Percentiles rank a stretch among this genome's conserved stretches.
phyloP scores from a whole-genome alignment of 1,284 basidiomycete genomes.

The Tilletiaria anomala region DNA sequence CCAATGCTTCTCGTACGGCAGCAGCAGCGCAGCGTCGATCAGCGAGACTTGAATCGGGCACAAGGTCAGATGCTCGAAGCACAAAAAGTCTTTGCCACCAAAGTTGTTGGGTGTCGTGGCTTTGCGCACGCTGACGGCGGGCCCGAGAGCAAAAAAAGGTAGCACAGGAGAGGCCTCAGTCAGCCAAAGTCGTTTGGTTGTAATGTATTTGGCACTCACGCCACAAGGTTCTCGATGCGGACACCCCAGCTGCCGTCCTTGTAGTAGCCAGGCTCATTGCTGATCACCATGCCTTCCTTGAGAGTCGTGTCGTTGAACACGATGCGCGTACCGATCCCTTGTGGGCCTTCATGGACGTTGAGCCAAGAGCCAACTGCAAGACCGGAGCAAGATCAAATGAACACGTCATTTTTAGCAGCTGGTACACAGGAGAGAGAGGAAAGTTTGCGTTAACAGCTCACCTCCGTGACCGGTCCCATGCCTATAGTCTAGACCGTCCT shows the following conservation, averaged over 20 bases:
- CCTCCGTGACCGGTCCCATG: slow-evolving; percentile 1
- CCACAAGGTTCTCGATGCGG: slow-evolving; percentile 61
- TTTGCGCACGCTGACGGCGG: slow-evolving; percentile 14
- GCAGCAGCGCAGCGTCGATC: slow-evolving; percentile 55
- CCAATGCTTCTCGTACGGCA: slow-evolving; percentile 60
- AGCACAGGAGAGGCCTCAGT: not conserved
- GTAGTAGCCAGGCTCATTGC: slow-evolving; percentile 71
- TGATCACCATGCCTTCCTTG: slow-evolving; percentile 35
- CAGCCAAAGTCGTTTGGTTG: too few relatives aligned
- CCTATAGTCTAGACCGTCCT: slow-evolving; percentile 50
- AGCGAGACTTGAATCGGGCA: slow-evolving; percentile 74
- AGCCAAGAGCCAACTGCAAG: slow-evolving; percentile 30
- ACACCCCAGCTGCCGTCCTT: slow-evolving; percentile 82
- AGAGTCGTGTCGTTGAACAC: slow-evolving; percentile 36
- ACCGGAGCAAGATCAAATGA: not conserved
- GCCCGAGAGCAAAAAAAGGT: too few relatives aligned
- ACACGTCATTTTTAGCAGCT: not conserved
- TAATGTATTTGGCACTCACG: slow-evolving; percentile 9
- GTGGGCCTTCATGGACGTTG: slow-evolving; percentile 37
- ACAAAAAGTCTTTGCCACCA: slow-evolving; percentile 45
- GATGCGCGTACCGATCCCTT: slow-evolving; percentile 34
- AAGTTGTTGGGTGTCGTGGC: slow-evolving; percentile 61
- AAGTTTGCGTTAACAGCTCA: too few relatives aligned
- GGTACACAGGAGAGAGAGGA: slow-evolving; percentile 1
- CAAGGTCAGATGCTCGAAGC: slow-evolving; percentile 28